Evolutionary conservation across 768 basidiomycete genomes (phyloP).

Genomic region (Tulasnella sp.): DNA sequence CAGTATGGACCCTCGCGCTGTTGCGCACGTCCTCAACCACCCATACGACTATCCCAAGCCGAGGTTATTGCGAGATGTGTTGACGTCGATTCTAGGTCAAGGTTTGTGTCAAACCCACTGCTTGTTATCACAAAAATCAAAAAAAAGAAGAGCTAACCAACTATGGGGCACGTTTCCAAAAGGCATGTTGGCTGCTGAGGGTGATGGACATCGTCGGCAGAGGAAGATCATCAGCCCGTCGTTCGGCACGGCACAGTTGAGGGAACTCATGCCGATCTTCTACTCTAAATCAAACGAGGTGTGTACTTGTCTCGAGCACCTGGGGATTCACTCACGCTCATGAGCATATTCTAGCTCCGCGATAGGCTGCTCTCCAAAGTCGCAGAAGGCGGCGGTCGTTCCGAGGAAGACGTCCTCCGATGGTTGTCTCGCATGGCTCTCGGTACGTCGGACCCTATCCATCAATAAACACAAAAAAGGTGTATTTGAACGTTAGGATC

Average conservation of each 20-base stretch:
- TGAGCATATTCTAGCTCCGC: background rate
- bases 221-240: slow-evolving; percentile 39
- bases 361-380: background rate
- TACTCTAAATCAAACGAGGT: slow-evolving; percentile 45
- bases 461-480: too few species aligned
- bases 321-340: background rate
- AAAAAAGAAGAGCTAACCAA: too few species aligned
- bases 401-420: slow-evolving; percentile 7
- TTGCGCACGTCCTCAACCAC: slow-evolving; percentile 8
- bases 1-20: slow-evolving; percentile 11
- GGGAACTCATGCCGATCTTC: slow-evolving; percentile 47
- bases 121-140: too few species aligned
- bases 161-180: background rate
- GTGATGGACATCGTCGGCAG: slow-evolving; percentile 9
- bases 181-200: slow-evolving; percentile 9
- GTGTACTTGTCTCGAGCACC: background rate
- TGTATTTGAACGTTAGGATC: too few species aligned
- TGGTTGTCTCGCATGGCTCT: slow-evolving; percentile 18
- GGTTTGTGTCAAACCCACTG: background rate
- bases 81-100: background rate
- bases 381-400: background rate
- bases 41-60: slow-evolving; percentile 13
- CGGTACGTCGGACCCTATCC: too few species aligned
- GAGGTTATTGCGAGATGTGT: background rate
- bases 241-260: slow-evolving; percentile 48